Evolutionary conservation across 2,329 filamentous ascomycete species (phyloP).

Genomic region (Dryadomyces quercus-mongolicae): DNA sequence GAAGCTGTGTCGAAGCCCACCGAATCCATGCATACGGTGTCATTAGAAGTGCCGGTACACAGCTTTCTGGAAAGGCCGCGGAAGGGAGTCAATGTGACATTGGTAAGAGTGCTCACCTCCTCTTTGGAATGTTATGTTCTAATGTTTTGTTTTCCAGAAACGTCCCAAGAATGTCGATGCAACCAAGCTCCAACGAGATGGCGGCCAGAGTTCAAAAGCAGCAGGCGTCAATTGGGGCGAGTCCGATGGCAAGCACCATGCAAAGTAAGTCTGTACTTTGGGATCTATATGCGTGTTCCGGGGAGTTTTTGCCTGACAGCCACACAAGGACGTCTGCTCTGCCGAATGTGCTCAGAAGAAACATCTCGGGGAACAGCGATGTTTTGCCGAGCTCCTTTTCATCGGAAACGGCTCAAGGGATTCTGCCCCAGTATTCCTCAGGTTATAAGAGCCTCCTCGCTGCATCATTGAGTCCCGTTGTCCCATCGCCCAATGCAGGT

Average conservation of each 20-base stretch:
- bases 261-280: neutral
- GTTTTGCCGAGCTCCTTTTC: conserved; percentile 29
- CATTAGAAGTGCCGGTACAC: neutral
- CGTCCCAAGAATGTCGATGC: neutral
- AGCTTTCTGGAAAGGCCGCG: neutral
- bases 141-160: neutral
- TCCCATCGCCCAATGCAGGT: conserved; percentile 8
- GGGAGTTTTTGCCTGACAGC: neutral
- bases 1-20: neutral
- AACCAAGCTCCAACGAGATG: neutral
- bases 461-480: conserved; percentile 7
- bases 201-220: neutral
- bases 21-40: neutral
- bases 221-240: neutral
- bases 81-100: conserved; percentile 10
- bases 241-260: neutral
- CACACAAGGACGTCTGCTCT: conserved; percentile 27
- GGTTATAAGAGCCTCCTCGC: conserved; percentile 10
- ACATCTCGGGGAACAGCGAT: conserved; percentile 26
- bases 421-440: conserved; percentile 21
- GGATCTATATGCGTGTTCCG: neutral
- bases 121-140: neutral
- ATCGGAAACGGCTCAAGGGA: conserved; percentile 38
- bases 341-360: conserved; percentile 37
- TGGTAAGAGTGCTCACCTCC: conserved; percentile 4